Percentiles rank a stretch among this genome's conserved stretches.
These are phyloP conservation scores for Strobilomyces dryophilus DNA, from an alignment of 768 basidiomycete genomes.

Conservation along the genomic window DNA sequence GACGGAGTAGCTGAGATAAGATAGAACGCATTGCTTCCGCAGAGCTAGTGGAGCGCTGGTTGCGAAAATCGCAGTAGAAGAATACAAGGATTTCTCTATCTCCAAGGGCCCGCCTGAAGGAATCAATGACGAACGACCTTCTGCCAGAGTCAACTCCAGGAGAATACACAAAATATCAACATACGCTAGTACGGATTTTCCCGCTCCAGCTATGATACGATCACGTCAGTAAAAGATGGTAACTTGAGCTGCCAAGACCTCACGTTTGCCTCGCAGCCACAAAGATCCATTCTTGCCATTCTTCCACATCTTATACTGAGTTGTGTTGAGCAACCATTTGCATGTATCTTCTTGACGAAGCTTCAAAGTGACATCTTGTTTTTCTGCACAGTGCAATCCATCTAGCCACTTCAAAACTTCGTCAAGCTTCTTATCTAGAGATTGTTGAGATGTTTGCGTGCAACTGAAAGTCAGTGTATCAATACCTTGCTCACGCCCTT, in stretches of 20 bases:
- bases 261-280: conserved; percentile 9
- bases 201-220: conserved; percentile 1
- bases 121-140: conserved; percentile 3
- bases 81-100: not conserved
- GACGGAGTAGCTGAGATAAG: not conserved
- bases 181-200: conserved; percentile 9
- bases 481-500: not conserved
- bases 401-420: conserved; percentile 2
- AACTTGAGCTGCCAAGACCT: not conserved
- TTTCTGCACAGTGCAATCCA: conserved; percentile 1
- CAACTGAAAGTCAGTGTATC: not conserved
- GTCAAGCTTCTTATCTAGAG: not conserved
- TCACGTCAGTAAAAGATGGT: not conserved
- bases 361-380: not conserved
- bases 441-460: not conserved
- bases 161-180: not conserved
- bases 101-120: not conserved
- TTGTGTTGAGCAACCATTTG: conserved; percentile 1
- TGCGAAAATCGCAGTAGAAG: conserved; percentile 4
- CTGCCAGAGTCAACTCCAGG: not conserved
- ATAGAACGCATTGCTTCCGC: conserved; percentile 4
- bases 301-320: conserved; percentile 2
- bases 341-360: conserved; percentile 2
- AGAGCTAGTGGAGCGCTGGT: not conserved
- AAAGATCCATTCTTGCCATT: not conserved